Evolutionary conservation across 768 basidiomycete genomes (phyloP), one percentile per base, ranked within the genome.

Genomic region (Heimioporus sp.): DNA sequence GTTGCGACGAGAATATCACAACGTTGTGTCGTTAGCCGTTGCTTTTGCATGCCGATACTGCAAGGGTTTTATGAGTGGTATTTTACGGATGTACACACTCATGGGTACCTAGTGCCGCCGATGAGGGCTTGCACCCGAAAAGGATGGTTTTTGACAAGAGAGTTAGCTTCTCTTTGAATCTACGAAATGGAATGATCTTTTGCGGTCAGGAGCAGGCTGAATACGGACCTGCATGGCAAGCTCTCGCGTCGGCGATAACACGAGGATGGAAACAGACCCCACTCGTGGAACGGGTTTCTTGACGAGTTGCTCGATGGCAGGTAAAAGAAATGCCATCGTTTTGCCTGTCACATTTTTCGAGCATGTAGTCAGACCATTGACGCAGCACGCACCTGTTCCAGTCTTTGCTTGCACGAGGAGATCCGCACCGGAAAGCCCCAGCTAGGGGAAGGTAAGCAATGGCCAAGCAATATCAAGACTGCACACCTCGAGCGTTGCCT

Each of bases 301-400:
- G 65, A 76, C 78, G 19, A 89, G 71, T 42, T 76, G 80, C 62
- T 90, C 86, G 38, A 90, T 74, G 30, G 87, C 82, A 0, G 88
- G 88, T n/a, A 90, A 69, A 16, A 86, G 80, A 63, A 90, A 90
- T 5, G 85, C 87, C 34, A 85, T 77, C 11, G 87, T 88, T 73
- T 87, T 87, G 43, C 85, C 86, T 58, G 15, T 11, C 10, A 45
- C 7, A 13, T 20, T 9, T 36, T 59, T 43, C 46, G 24, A 10
- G 43, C 24, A 7, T 2, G 21, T 7, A 1, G 17, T 24, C 2
- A 11, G 43, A 35, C 10, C 13, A 11, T 24, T 7, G 12, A 24
- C 15, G 45, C 12, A 21, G 32, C n/a, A 45, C 70, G 72, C 72
- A 67, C 84, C 85, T 12, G 85, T 86, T 30, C 82, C 82, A 2